Evolutionary conservation across 2,329 filamentous ascomycete species (phyloP).

Genomic region (Cordyceps fumosorosea): DNA sequence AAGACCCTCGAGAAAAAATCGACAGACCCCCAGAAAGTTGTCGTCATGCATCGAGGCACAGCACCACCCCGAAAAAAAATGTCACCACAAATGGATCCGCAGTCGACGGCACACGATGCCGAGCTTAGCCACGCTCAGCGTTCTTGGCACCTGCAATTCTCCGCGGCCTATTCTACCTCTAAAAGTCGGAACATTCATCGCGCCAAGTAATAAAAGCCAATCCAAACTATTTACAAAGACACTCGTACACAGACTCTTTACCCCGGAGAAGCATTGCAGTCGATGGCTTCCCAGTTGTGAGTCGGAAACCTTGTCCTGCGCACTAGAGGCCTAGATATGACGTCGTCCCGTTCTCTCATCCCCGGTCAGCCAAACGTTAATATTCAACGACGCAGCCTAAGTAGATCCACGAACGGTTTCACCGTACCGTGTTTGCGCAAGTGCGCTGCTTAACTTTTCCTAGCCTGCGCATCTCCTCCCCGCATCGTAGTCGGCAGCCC

Average conservation of each 20-base stretch:
- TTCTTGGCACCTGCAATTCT: neutral
- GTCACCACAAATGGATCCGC: slow-evolving; percentile 1
- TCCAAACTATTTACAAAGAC: neutral
- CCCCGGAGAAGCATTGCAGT: neutral
- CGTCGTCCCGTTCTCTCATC: neutral
- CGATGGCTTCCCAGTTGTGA: neutral
- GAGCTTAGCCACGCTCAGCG: neutral
- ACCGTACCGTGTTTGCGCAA: neutral
- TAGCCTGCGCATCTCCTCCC: neutral
- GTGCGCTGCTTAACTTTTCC: neutral
- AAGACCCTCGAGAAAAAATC: too few species aligned
- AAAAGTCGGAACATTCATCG: neutral
- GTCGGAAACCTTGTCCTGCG: neutral
- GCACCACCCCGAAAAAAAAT: neutral
- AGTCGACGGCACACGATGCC: neutral
- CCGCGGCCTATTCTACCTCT: neutral
- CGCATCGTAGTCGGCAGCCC: neutral
- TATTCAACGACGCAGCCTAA: neutral
- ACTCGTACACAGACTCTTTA: neutral
- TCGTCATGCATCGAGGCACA: slow-evolving; percentile 12
- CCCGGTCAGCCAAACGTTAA: neutral
- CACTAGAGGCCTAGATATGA: neutral
- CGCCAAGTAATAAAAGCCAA: neutral
- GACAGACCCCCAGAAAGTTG: neutral
- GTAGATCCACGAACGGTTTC: neutral